Evolutionary conservation across 2,329 filamentous ascomycete genomes (phyloP).

Genomic region (Fusarium staphyleae): DNA sequence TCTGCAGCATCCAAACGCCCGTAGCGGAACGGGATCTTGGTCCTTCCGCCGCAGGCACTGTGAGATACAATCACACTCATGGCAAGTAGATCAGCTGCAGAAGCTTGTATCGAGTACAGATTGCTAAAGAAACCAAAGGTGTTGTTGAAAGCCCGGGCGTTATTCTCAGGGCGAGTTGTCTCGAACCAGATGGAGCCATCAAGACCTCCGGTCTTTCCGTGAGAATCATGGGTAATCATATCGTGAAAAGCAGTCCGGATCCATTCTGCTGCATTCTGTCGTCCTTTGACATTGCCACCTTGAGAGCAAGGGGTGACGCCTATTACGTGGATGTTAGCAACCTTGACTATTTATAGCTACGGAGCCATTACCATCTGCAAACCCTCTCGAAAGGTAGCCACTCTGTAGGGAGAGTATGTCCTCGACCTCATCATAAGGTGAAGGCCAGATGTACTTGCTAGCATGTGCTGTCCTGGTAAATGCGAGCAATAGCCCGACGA

Average conservation of each 20-base stretch:
- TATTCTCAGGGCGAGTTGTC: constrained; percentile 33
- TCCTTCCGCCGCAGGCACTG: constrained; percentile 48
- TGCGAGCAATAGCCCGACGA: neutral
- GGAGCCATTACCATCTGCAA: constrained; percentile 22
- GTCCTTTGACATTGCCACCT: constrained; percentile 21
- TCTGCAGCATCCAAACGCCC: constrained; percentile 44
- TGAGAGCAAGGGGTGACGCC: constrained; percentile 30
- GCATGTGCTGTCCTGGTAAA: too few species aligned
- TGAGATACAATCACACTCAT: constrained; percentile 45
- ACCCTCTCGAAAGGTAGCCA: constrained; percentile 8
- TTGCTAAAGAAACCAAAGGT: constrained; percentile 45
- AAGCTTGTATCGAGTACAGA: constrained; percentile 13
- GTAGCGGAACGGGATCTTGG: constrained; percentile 41
- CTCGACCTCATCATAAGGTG: constrained; percentile 28
- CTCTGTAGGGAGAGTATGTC: constrained; percentile 17
- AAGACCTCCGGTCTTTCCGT: constrained; percentile 33
- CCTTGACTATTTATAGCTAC: too few species aligned
- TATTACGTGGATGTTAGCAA: too few species aligned
- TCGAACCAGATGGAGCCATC: constrained; percentile 41
- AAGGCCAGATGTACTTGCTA: constrained; percentile 25
- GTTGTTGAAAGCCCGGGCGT: constrained; percentile 34
- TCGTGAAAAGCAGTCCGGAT: constrained; percentile 41
- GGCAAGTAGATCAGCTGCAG: constrained; percentile 44
- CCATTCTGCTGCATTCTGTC: constrained; percentile 40
- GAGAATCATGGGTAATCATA: constrained; percentile 33